Base-by-base conservation (phyloP, 331 rosid species). In the Rhamnella rubrinervis region DNA sequence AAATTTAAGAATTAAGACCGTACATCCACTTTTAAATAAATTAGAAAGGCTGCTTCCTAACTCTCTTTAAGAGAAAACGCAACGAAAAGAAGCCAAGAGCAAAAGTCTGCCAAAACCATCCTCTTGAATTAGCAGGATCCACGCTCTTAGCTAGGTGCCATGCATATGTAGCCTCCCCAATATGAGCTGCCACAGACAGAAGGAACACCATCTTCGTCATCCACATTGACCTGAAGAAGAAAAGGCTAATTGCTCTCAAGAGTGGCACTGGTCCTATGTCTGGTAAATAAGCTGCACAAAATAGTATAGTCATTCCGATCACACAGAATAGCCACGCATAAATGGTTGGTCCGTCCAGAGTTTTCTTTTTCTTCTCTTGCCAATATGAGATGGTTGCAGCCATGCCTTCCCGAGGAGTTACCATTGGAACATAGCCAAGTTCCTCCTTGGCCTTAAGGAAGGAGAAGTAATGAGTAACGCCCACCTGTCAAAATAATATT, bases 81-180 rank as follows among this genome's bases (percentile, higher is more conserved):
- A 88, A 80, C 0, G 97, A 93, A 75, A 93, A 93, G 14, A 71
- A 0, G n/a, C 97, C 98, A 1, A 89, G 81, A 26, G 56, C 90
- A 51, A 86, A 70, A 21, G 96, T 93, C 79, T 87, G 97, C 98
- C 95, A 93, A 74, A 95, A 87, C 98, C 98, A 91, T 68, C 88
- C 91, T 59, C 66, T 84, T 62, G 93, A 71, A 68, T 95, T 89
- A 41, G 78, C 68, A 59, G 91, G 96, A 81, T 95, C 98, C 10
- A 89, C 88, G 77, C 84, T 84, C 74, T 80, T 83, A 15, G 97
- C 95, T 68, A 93, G 71, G 71, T 71, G 49, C 96, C 96, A 87
- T 7, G 96, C 92, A 69, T 85, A 91, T 37, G 77, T 19, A 53
- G 87, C 95, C 88, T 93, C 97, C n/a, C 53, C 53, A 49, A 78